Evolutionary conservation across 495 filamentous ascomycete genomes (phyloP).

Genomic region (Chaetomium tenue): DNA sequence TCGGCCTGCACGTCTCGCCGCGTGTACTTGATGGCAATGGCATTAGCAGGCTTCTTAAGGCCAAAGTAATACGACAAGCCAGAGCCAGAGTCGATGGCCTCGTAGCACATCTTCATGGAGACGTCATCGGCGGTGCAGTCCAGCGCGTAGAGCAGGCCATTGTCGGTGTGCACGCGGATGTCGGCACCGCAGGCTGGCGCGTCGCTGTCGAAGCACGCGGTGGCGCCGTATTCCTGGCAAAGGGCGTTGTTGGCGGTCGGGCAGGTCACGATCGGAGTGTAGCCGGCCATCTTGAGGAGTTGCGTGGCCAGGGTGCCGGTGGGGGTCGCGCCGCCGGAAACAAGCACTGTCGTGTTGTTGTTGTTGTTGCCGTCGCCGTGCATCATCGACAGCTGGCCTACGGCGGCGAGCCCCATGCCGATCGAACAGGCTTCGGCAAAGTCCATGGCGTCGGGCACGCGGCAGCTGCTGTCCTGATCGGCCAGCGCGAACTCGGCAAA

Average conservation of each 20-base stretch:
- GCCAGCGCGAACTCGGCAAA: too few species aligned
- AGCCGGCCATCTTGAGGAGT: constrained; percentile 40
- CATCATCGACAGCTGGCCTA: too few species aligned
- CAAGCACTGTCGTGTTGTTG: constrained; percentile 37
- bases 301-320: constrained; percentile 47
- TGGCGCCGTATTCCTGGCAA: constrained; percentile 34
- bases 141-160: constrained; percentile 26
- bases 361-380: too few species aligned
- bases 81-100: constrained; percentile 6
- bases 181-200: constrained; percentile 29
- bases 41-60: too few species aligned
- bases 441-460: too few species aligned
- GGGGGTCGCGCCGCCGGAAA: constrained; percentile 47
- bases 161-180: constrained; percentile 29
- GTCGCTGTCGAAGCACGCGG: constrained; percentile 41
- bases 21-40: too few species aligned
- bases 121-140: constrained; percentile 31
- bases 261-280: background rate
- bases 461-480: too few species aligned
- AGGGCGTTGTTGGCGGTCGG: constrained; percentile 23
- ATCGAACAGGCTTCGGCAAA: too few species aligned
- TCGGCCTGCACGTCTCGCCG: too few species aligned
- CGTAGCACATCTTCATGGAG: constrained; percentile 36
- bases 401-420: too few species aligned
- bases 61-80: too few species aligned